Conservation (phyloP, 2,329 filamentous ascomycete species). For the Paracorniculantispora psalliotae region DNA sequence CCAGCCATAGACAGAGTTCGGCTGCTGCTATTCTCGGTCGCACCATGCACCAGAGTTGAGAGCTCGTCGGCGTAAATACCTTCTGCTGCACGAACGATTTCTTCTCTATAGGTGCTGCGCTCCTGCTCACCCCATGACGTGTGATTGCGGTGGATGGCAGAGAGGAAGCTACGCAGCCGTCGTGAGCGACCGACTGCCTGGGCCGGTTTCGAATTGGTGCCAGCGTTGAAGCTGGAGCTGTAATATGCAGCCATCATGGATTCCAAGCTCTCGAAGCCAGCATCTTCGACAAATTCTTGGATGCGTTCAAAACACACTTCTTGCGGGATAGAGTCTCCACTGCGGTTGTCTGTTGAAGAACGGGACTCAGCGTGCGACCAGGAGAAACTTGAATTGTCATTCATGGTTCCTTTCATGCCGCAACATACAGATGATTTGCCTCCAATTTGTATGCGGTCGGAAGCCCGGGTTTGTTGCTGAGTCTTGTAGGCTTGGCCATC, state of each 20-base stretch:
- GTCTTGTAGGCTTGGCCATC: background rate
- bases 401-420: background rate
- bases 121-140: slow-evolving; percentile 11
- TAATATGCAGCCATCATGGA: slow-evolving; percentile 9
- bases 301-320: background rate
- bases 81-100: slow-evolving; percentile 13
- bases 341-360: background rate
- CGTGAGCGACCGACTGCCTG: slow-evolving; percentile 3
- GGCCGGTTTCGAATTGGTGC: background rate
- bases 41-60: background rate
- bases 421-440: background rate
- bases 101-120: slow-evolving; percentile 12
- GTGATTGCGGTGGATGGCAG: slow-evolving; percentile 7
- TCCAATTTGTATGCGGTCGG: background rate
- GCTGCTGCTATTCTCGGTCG: background rate
- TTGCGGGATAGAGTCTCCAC: background rate
- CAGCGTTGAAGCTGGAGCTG: background rate
- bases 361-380: slow-evolving; percentile 4
- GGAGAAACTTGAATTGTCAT: background rate
- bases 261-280: slow-evolving; percentile 6
- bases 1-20: background rate
- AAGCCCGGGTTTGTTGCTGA: background rate
- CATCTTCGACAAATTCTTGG: slow-evolving; percentile 7
- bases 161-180: slow-evolving; percentile 5
- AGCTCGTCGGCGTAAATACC: slow-evolving; percentile 7